Evolutionary conservation across 2,329 filamentous ascomycete genomes (phyloP), one percentile per base, ranked within the genome.

Genomic region (Alternaria sp.): DNA sequence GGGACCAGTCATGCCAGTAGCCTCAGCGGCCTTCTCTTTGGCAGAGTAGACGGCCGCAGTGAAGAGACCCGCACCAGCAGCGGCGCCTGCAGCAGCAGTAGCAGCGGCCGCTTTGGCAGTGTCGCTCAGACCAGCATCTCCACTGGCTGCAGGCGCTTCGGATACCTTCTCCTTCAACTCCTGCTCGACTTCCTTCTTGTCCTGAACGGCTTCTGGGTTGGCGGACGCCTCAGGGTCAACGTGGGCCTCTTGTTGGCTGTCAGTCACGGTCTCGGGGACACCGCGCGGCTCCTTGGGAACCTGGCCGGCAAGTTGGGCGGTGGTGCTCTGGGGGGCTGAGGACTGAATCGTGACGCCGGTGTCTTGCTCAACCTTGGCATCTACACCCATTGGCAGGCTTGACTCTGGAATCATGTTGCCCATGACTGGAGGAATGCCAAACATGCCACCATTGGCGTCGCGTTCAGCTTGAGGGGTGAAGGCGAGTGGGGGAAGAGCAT

Each of bases 321-420:
- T 84, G 16, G 82, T 83, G 77, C 79, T 82, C 32, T 73, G 67
- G 27, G 81, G 79, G 30, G 76, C 80, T 57, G 78, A 78, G 22
- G 80, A 82, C 62, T 81, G 80, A 50, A 82, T 79, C 53, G 78
- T 76, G 38, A 78, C 63, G 53, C 78, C 78, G 10, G 79, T 76
- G 48, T 80, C 79, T 63, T 75, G 66, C 63, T 78, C 72, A 30
- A 66, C 72, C 55, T 77, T 77, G 53, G 78, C 78, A 60, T 81
- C 81, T 22, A 76, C 79, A 43, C 85, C 85, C 78, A 93, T 90
- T 12, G 92, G 91, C 65, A 95, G 84, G 78, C 90, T 92, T 8
- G 92, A 94, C 81, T 96, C 92, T 18, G 93, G 92, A 66, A 95
- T 93, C 77, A 92, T 82, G 78, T 85, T 89, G 63, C 83, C 85